These are phyloP conservation scores for Hyaloperonospora arabidopsidis DNA, from an alignment of 352 stramenopile genomes.

Conservation along the genomic window DNA sequence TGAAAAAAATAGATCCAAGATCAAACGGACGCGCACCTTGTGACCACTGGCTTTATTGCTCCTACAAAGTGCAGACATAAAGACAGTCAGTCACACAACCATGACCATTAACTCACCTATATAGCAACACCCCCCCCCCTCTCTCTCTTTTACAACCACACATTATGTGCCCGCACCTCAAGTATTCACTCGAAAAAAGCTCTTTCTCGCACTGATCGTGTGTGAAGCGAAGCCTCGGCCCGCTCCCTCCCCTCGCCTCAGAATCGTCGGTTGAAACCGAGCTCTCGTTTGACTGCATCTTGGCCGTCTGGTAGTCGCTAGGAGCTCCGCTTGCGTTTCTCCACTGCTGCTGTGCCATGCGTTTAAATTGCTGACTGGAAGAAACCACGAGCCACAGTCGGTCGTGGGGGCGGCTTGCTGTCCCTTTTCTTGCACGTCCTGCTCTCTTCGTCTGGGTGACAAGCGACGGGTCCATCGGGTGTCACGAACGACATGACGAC, in stretches of 20 bases:
- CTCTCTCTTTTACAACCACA: neutral
- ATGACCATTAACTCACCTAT: neutral
- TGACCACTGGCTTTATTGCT: constrained; percentile 82
- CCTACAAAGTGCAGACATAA: constrained; percentile 25
- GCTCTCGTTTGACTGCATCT: constrained; percentile 12
- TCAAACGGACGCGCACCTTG: constrained; percentile 32
- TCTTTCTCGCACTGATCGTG: constrained; percentile 70
- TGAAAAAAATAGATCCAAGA: neutral
- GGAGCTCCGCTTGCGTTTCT: constrained; percentile 8
- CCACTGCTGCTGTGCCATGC: constrained; percentile 22
- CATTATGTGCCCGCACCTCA: constrained; percentile 32
- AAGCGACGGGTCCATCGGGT: constrained; percentile 16
- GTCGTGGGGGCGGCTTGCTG: neutral
- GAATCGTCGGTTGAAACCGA: no score
- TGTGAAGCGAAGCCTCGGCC: constrained; percentile 33
- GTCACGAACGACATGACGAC: constrained; percentile 11
- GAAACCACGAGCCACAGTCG: no score
- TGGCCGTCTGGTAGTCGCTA: constrained; percentile 6
- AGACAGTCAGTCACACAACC: no score
- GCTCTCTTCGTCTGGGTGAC: constrained; percentile 17
- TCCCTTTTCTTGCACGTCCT: constrained; percentile 18
- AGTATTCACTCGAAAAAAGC: constrained; percentile 67
- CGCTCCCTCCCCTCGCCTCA: neutral
- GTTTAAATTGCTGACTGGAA: constrained; percentile 2
- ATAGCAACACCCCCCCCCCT: no score